Evolutionary conservation across 352 stramenopile genomes (phyloP).

Genomic region (Globisporangium cederbergense): DNA sequence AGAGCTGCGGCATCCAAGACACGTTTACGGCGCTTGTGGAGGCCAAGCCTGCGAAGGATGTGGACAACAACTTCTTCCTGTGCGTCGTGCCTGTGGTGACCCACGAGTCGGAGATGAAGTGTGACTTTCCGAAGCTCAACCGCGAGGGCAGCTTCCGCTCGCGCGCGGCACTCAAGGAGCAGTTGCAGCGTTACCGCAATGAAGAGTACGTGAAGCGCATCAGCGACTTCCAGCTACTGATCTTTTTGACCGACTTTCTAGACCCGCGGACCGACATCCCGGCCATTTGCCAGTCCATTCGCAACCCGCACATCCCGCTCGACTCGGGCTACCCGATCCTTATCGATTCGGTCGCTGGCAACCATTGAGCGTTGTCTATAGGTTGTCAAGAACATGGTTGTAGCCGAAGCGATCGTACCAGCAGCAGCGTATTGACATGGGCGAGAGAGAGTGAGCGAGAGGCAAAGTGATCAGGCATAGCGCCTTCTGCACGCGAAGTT

Average conservation of each 20-base stretch:
- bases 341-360: conserved; percentile 92
- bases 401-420: too few relatives aligned
- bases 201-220: conserved; percentile 88
- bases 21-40: conserved; percentile 98
- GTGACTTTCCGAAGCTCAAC: conserved; percentile 94
- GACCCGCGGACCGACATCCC: conserved; percentile 90
- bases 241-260: conserved; percentile 94
- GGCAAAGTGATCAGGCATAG: too few relatives aligned
- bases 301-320: conserved; percentile 84
- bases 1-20: conserved; percentile 90
- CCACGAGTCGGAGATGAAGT: conserved; percentile 91
- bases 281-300: conserved; percentile 91
- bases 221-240: conserved; percentile 94
- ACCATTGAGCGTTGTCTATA: conserved; percentile 27
- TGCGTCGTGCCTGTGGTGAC: conserved; percentile 95
- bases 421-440: neutral
- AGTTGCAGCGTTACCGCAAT: conserved; percentile 75
- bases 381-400: neutral
- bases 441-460: neutral
- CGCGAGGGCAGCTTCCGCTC: conserved; percentile 79
- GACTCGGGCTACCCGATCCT: conserved; percentile 95
- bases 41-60: conserved; percentile 85
- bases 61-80: conserved; percentile 98
- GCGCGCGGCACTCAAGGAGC: conserved; percentile 90
- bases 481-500: neutral